Evolutionary conservation across 2,329 filamentous ascomycete genomes (phyloP).

Genomic region (Polytolypa hystricis): DNA sequence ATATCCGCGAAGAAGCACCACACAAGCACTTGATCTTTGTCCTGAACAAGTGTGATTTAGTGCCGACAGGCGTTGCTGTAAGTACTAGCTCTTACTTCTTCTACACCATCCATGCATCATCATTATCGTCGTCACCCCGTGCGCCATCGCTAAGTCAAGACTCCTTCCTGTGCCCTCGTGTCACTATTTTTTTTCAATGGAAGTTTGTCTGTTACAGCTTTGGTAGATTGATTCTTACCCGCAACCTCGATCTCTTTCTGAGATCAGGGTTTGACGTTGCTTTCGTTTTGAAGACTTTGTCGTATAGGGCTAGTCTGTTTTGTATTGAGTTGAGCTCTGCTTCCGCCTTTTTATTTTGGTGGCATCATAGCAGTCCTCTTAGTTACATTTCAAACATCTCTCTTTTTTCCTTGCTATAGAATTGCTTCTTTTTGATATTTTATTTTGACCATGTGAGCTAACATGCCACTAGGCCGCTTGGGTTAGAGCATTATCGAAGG

Average conservation of each 20-base stretch:
- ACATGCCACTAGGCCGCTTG: constrained; percentile 62
- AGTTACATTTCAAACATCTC: constrained; percentile 92
- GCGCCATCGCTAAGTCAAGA: constrained; percentile 81
- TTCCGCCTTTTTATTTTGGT: constrained; percentile 50
- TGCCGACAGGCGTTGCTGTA: constrained; percentile 89
- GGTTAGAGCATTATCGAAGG: constrained; percentile 79
- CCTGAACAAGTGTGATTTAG: constrained; percentile 83
- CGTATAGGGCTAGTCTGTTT: constrained; percentile 69
- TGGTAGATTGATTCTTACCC: constrained; percentile 85
- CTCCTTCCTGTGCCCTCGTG: constrained; percentile 43
- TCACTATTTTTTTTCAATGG: constrained; percentile 45
- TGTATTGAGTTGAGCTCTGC: constrained; percentile 95
- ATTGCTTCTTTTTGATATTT: constrained; percentile 19
- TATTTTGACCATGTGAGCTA: constrained; percentile 16
- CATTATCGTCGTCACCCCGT: constrained; percentile 13
- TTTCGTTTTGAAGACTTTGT: constrained; percentile 80
- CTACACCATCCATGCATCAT: constrained; percentile 17
- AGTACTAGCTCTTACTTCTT: constrained; percentile 39
- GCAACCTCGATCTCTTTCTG: constrained; percentile 53
- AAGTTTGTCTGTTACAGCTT: constrained; percentile 93
- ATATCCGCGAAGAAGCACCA: constrained; percentile 81
- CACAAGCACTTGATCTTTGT: constrained; percentile 93
- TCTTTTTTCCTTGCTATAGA: constrained; percentile 17
- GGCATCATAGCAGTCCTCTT: constrained; percentile 75
- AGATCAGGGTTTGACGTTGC: constrained; percentile 54